phyloP scores from a whole-genome alignment of 805 yeast species.

The Zygotorulaspora florentina region DNA sequence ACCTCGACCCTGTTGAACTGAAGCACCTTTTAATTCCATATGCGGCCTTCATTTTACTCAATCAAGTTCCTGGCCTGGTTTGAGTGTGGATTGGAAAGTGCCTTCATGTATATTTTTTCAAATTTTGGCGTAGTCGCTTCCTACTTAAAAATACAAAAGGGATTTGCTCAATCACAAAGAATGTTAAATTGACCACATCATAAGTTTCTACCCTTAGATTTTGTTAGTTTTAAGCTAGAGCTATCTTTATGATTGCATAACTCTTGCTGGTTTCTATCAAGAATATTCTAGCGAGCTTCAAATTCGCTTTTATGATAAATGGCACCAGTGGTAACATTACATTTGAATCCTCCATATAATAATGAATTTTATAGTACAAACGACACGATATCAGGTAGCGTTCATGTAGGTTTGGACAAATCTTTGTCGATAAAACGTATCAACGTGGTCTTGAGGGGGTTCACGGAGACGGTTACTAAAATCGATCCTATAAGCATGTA shows the following conservation, averaged over 20 bases:
- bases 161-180: too few relatives aligned
- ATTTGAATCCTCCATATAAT: slow-evolving; percentile 27
- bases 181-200: too few relatives aligned
- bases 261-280: neutral
- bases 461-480: slow-evolving; percentile 27
- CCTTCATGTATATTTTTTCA: too few relatives aligned
- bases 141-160: too few relatives aligned
- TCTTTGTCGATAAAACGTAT: slow-evolving; percentile 29
- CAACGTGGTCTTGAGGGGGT: slow-evolving; percentile 52
- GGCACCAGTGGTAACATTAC: slow-evolving; percentile 24
- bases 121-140: too few relatives aligned
- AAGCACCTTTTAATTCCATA: slow-evolving; percentile 1
- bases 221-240: too few relatives aligned
- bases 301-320: slow-evolving; percentile 9
- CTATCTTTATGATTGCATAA: neutral
- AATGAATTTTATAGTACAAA: slow-evolving; percentile 29
- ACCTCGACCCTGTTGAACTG: slow-evolving; percentile 1
- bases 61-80: neutral
- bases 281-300: neutral
- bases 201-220: too few relatives aligned
- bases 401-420: slow-evolving; percentile 22
- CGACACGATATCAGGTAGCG: slow-evolving; percentile 30
- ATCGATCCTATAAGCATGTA: slow-evolving; percentile 21
- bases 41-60: neutral
- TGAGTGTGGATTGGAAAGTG: too few relatives aligned